Percentiles rank a stretch among this genome's conserved stretches.
phyloP scores from a whole-genome alignment of 768 basidiomycete genomes.

The Russula olivacea region DNA sequence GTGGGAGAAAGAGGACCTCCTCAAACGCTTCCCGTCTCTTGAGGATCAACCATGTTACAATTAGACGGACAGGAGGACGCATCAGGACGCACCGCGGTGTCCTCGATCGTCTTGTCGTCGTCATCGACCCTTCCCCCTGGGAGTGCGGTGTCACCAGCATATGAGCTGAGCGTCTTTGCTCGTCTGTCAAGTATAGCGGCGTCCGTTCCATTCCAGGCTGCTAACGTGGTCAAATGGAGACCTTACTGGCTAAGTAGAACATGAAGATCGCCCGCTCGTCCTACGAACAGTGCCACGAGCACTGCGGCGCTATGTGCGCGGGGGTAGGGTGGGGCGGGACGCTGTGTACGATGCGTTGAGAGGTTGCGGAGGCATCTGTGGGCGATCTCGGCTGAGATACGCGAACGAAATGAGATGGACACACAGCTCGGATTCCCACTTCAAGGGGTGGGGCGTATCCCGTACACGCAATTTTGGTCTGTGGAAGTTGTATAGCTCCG shows the following conservation, averaged over 20 bases:
- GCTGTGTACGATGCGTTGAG: slow-evolving; percentile 11
- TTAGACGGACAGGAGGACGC: background rate
- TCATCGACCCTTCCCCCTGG: slow-evolving; percentile 81
- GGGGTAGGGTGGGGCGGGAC: slow-evolving; percentile 38
- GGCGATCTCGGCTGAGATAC: background rate
- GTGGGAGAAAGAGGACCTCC: slow-evolving; percentile 48
- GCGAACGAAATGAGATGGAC: background rate
- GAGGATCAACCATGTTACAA: background rate
- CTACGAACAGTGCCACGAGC: slow-evolving; percentile 79
- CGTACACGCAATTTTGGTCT: slow-evolving; percentile 20
- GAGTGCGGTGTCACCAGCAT: slow-evolving; percentile 83
- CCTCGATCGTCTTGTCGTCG: slow-evolving; percentile 62
- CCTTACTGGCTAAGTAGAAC: slow-evolving; percentile 77
- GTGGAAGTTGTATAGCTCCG: slow-evolving; percentile 25
- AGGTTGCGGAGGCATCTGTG: slow-evolving; percentile 21
- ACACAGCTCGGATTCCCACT: slow-evolving; percentile 23
- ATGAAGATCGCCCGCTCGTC: slow-evolving; percentile 75
- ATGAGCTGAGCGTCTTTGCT: slow-evolving; percentile 63
- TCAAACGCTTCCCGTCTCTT: slow-evolving; percentile 87
- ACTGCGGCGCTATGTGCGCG: slow-evolving; percentile 65
- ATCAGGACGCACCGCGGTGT: slow-evolving; percentile 60
- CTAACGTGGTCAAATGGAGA: background rate
- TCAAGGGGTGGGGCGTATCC: slow-evolving; percentile 24
- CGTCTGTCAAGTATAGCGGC: slow-evolving; percentile 43
- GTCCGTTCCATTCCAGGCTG: background rate